These are phyloP conservation scores for Tritrichomonas foetus DNA, from an alignment of 208 protist species.

Conservation along the genomic window DNA sequence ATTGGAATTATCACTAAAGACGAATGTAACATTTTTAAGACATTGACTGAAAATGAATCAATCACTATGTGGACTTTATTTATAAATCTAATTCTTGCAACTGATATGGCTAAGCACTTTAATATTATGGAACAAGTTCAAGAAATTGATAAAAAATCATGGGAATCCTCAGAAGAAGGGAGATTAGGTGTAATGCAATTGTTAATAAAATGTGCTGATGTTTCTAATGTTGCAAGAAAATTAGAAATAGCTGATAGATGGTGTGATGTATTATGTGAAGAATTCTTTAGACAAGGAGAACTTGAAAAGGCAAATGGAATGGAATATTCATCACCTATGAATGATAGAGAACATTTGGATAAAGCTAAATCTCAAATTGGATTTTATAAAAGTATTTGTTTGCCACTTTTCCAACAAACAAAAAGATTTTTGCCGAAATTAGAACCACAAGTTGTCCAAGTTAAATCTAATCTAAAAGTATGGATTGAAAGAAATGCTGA, in stretches of 20 bases:
- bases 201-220: not conserved
- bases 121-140: constrained; percentile 20
- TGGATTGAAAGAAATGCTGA: not conserved
- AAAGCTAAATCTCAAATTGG: not conserved
- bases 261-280: not conserved
- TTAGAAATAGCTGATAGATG: constrained; percentile 13
- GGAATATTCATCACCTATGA: not conserved
- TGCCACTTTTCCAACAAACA: not conserved
- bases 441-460: not conserved
- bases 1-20: constrained; percentile 46
- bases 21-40: constrained; percentile 50
- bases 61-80: constrained; percentile 49
- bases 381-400: not conserved
- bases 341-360: constrained; percentile 37
- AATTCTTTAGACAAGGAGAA: constrained; percentile 37
- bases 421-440: not conserved
- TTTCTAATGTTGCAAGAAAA: not conserved
- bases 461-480: not conserved
- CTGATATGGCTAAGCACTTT: constrained; percentile 61
- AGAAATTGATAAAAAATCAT: not conserved
- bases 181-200: not conserved
- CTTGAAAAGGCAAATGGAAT: constrained; percentile 32
- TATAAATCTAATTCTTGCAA: constrained; percentile 56
- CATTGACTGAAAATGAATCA: constrained; percentile 48
- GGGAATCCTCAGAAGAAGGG: not conserved